Base-by-base conservation (phyloP, 108 stramenopile genomes). In the Schizochytrium sp. region DNA sequence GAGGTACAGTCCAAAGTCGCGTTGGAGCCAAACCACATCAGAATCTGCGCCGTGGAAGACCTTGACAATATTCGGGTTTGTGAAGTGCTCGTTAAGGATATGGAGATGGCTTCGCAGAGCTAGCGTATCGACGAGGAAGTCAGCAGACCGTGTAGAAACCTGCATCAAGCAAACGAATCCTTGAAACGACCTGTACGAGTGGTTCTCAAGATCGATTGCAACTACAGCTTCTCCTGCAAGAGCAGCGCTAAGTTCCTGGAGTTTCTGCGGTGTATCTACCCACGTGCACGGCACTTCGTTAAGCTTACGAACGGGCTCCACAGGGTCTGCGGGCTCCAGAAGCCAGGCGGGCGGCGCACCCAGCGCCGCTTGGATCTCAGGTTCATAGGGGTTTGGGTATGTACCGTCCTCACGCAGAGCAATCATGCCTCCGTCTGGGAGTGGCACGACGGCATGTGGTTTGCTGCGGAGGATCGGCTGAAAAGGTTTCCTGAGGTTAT, bases 121-220 rank as follows among this genome's bases (percentile, higher is more conserved):
- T 40, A 99, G 95, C 3, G 97, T 94, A 91, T 99, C 99, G 46
- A 99, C 93, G 45, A 99, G 93, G 90, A 94, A 98, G 92, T 98
- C 97, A 8, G 90, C 89, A 13, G n/a, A 38, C 28, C 87, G 57
- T 3, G 89, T 89, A 45, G 94, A 95, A 53, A 98, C 72, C 93
- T 99, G 99, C 89, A 99, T 98, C 57, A 99, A 89, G 89, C 99
- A 99, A 13, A 95, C 94, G 88, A 99, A 93, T 3, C 99, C 99
- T 12, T 94, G 95, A 92, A 98, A 99, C 61, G 93, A 95, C 19
- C 97, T 94, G 88, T 96, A 93, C 46, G 95, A 95, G 92, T 98
- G 97, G 4, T 95, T 95, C 88, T 98, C 97, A 89, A 98, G 88
- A 91, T 98, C 97, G 28, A 98, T 69, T 19, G 97, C 96, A 28